Base-by-base conservation (phyloP, 2,329 filamentous ascomycete species). In the Cladophialophora bantiana region DNA sequence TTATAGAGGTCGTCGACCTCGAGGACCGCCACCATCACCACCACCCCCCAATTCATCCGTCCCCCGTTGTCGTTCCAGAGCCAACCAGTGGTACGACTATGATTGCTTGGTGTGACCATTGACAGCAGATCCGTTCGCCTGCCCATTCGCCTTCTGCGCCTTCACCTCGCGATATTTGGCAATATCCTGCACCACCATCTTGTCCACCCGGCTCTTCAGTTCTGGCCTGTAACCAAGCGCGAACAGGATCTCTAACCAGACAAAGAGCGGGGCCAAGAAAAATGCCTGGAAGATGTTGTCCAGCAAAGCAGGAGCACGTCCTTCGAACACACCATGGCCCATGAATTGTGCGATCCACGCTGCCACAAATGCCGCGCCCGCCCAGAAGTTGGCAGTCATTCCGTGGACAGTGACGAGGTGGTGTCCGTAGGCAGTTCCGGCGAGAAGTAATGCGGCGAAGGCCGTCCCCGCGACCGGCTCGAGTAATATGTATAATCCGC, bases 171-270 rank as follows among this genome's bases (percentile, higher is more conserved):
- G 88, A 77, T 93, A 89, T 79, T 93, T 95, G 72, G 87, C 84
- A 71, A 97, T 85, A 77, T 97, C 92, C 72, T 87, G 83, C 75
- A 89, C 80, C 3, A 97, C 92, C 42, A 86, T 88, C 77, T 89
- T 88, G 68, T 94, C 88, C 53, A 98, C 87, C 59, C 94, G 88
- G 68, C 86, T 85, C 81, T 94, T 93, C 72, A 99, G 83, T 78
- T 96, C 93, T 1, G 90, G 91, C 67, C 95, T 88, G 80, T 98
- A 99, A 57, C 95, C 95, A 59, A 96, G 86, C 74, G 85, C 88
- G 83, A 99, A 99, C 32, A 99, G 84, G 31, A 96, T 81, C 82
- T 98, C 94, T 74, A 99, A 90, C 92, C 95, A 99, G 66, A 98
- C 94, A 74, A 98, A 99, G 75, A 99, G 90, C 7, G 95, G 95